phyloP scores from a whole-genome alignment of 2,329 filamentous ascomycete species.

The Drechmeria coniospora region DNA sequence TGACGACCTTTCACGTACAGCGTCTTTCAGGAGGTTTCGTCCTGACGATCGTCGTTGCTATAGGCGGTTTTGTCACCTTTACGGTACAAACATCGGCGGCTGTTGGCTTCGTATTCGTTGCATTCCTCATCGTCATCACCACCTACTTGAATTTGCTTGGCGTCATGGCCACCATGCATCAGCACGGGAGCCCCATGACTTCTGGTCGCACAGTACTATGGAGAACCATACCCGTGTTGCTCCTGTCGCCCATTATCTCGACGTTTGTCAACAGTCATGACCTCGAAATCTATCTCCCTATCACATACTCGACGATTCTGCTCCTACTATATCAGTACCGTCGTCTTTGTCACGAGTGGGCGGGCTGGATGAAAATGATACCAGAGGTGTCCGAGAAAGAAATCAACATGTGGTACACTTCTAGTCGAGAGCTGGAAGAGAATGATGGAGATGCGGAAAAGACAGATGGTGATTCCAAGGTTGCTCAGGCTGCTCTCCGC shows the following conservation, averaged over 20 bases:
- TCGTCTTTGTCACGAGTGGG: constrained; percentile 40
- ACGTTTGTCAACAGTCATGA: constrained; percentile 35
- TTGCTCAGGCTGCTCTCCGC: constrained; percentile 15
- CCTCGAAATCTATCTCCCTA: constrained; percentile 36
- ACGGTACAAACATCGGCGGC: constrained; percentile 23
- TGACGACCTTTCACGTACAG: constrained; percentile 25
- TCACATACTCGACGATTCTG: constrained; percentile 36
- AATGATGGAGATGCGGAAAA: constrained; percentile 6
- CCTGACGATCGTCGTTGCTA: constrained; percentile 17
- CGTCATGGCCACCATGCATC: constrained; percentile 34
- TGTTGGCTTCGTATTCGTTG: constrained; percentile 39
- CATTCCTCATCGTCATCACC: constrained; percentile 42
- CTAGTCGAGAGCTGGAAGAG: constrained; percentile 10
- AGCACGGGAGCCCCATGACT: constrained; percentile 36
- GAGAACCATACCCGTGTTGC: constrained; percentile 36
- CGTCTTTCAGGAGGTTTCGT: constrained; percentile 32
- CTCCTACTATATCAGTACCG: constrained; percentile 36
- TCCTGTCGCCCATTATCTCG: constrained; percentile 40
- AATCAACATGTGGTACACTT: constrained; percentile 31
- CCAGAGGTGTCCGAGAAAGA: constrained; percentile 32
- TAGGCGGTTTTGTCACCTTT: constrained; percentile 35
- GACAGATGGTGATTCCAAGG: constrained; percentile 3
- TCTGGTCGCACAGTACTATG: constrained; percentile 43
- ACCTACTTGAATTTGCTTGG: constrained; percentile 44
- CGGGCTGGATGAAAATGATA: constrained; percentile 38